A percentile compares a stretch with the other conserved stretches of the same genome.
phyloP scores from a whole-genome alignment of 345 rosid species.

The Nephelium lappaceum region DNA sequence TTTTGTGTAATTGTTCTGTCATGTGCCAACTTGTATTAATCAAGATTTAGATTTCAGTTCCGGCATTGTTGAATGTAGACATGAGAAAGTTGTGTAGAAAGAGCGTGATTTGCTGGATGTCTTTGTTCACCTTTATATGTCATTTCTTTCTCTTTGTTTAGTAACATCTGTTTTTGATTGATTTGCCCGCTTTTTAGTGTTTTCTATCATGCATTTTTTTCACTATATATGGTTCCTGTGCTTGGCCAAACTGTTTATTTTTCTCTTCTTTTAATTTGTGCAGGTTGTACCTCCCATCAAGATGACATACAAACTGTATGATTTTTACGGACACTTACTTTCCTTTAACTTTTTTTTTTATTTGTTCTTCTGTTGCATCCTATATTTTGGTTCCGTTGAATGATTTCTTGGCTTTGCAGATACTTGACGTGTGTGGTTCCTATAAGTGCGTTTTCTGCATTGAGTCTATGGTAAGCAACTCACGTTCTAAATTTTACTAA shows the following conservation, averaged over 20 bases:
- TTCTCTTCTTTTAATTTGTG: conserved; percentile 16
- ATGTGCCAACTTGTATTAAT: neutral
- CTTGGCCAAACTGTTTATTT: neutral
- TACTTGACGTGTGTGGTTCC: conserved; percentile 90
- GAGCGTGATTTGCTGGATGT: neutral
- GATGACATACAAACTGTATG: conserved; percentile 88
- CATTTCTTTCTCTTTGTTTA: neutral
- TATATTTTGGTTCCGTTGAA: neutral
- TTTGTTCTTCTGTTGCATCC: neutral
- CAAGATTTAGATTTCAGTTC: neutral
- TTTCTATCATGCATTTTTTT: neutral
- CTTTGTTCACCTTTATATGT: neutral
- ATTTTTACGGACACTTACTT: neutral
- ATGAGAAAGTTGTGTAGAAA: neutral
- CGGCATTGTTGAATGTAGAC: neutral
- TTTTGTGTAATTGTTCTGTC: conserved; percentile 1
- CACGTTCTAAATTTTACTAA: neutral
- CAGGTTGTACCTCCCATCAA: conserved; percentile 96
- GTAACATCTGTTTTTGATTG: neutral
- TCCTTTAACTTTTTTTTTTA: conserved; percentile 10
- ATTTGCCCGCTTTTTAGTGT: neutral
- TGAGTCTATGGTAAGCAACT: conserved; percentile 89
- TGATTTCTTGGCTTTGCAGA: conserved; percentile 41
- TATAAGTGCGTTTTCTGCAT: conserved; percentile 94
- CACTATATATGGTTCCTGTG: neutral